phyloP scores from a whole-genome alignment of 2,329 filamentous ascomycete species.

The Mollisia scopiformis region DNA sequence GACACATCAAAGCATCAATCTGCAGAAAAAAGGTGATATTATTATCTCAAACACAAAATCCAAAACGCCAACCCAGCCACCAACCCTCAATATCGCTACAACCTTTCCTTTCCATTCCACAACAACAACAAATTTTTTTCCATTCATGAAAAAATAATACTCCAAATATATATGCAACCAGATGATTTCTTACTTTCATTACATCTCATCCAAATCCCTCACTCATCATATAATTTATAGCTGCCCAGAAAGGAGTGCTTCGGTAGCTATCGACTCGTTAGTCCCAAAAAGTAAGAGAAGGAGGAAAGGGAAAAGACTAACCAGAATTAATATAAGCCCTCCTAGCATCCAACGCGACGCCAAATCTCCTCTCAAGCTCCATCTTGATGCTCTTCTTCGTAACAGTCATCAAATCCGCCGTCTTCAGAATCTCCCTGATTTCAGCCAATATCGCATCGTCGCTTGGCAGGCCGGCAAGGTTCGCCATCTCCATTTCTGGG shows the following conservation, averaged over 20 bases:
- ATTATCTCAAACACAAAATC: too few relatives aligned
- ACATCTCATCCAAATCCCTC: too few relatives aligned
- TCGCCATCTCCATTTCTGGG: slow-evolving; percentile 74
- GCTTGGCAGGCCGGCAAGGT: slow-evolving; percentile 73
- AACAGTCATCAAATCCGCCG: slow-evolving; percentile 93
- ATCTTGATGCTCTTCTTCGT: slow-evolving; percentile 98
- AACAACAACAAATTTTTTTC: not conserved
- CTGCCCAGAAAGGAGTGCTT: slow-evolving; percentile 78
- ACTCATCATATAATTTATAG: slow-evolving; percentile 51
- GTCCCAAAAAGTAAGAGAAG: slow-evolving; percentile 16
- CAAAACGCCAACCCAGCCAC: too few relatives aligned
- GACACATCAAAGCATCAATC: too few relatives aligned
- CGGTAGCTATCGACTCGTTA: slow-evolving; percentile 61
- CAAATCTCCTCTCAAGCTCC: slow-evolving; percentile 90
- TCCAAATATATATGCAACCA: not conserved
- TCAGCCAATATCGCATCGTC: slow-evolving; percentile 91
- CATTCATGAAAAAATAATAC: too few relatives aligned
- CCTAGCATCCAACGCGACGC: slow-evolving; percentile 82
- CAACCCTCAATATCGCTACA: not conserved
- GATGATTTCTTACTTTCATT: not conserved
- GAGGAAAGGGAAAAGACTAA: slow-evolving; percentile 50
- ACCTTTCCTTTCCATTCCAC: not conserved
- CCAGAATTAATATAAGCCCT: slow-evolving; percentile 92
- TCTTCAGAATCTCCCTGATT: slow-evolving; percentile 90
- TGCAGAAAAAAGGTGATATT: too few relatives aligned